Evolutionary conservation across 2,329 filamentous ascomycete genomes (phyloP), one percentile per base, ranked within the genome.

Genomic region (Diaporthe vaccinii): DNA sequence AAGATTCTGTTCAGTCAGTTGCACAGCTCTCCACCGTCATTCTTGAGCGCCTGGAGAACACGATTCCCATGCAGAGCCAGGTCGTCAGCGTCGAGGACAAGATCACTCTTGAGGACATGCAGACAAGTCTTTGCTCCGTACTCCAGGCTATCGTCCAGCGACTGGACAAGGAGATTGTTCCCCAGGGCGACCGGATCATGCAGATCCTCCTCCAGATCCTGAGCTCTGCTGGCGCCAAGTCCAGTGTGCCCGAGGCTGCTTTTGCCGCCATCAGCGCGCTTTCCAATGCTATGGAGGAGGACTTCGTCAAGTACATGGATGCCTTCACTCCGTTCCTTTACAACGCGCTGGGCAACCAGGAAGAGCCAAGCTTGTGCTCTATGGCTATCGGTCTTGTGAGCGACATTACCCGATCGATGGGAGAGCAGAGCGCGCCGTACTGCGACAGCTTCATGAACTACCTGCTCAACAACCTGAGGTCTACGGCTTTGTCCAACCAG

Each of bases 371-470:
- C 84, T 90, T 98, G 77, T 98, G 97, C 89, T 93, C 96, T 61
- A 97, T 98, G 93, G 96, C 97, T 80, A 98, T 99, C 84, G 97
- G 97, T 80, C 91, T 99, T 74, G 96, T 98, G 79, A 98, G 96
- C 84, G 97, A 99, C 83, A 97, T 99, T 80, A 96, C 95, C 71
- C 93, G 97, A 80, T 97, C 96, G 22, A 89, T 98, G 82, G 95
- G 95, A 83, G 93, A 95, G 82, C 94, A 94, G 84, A 94, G 96
- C 81, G 95, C 98, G 86, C 97, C 96, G 74, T 98, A 93, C 88
- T 99, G 97, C 85, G 97, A 99, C 81, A 91, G 93, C 78, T 98
- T 98, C 84, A 99, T 99, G 97, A 99, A 99, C 89, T 94, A 97
- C 83, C 89, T 99, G 75, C 91, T 99, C 77, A 96, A 95, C 88